Evolutionary conservation across 768 basidiomycete genomes (phyloP), one percentile per base, ranked within the genome.

Genomic region (Russula abietina): DNA sequence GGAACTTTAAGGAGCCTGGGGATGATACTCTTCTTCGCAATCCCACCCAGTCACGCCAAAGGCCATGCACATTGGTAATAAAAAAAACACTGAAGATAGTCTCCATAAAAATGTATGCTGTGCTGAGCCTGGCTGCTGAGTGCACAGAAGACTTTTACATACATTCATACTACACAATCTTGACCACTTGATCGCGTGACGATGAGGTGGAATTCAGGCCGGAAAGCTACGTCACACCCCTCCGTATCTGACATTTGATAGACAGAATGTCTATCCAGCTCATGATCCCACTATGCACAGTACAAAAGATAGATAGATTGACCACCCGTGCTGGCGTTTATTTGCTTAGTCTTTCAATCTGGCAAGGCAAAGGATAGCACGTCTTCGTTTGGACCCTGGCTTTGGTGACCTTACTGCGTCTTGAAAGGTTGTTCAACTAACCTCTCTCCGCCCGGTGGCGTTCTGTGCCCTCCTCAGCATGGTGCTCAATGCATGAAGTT

Each of bases 241-340:
- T 11, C 93, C 94, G 0, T 98, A 89, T 75, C 80, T 98, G 9
- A 84, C 90, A 24, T 99, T 98, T 75, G 93, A 6, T 96, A 26
- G 97, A 99, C 75, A 85, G 88, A 70, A 93, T 93, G 72, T 93
- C 92, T 26, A 93, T 94, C 62, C 81, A 88, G 48, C 93, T 93
- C 75, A 93, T 93, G 9, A 76, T 98, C 11, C 96, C 97, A 33
- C 80, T 99, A 48, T 93, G 88, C 57, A 93, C 93, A 4, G 85
- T 99, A 68, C 84, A 96, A 55, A 80, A 96, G 59, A 97, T 99
- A 24, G 97, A 99, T 75, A 79, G 93, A 52, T 81, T 98, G 57
- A 97, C 95, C 73, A 89, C 93, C 12, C 84, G 93, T 17, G 90
- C 93, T 33, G 97, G 97, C 6, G 88, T 97, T 39, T 98, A 98